Conservation (phyloP, 1,284 basidiomycete species). For the Cutaneotrichosporon cyanovorans region DNA sequence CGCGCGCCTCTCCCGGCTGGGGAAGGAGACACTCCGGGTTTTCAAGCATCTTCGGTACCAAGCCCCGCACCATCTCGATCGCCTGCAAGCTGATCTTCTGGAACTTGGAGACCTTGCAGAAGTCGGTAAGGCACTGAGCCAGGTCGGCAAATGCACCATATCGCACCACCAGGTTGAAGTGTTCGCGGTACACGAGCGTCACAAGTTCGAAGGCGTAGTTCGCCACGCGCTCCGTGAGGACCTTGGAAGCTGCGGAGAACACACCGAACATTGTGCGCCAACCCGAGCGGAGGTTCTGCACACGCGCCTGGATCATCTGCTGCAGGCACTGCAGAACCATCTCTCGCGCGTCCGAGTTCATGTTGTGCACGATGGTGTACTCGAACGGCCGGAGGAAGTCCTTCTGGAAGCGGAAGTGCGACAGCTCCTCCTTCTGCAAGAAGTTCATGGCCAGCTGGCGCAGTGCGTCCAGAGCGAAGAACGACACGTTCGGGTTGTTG, state of each 20-base stretch:
- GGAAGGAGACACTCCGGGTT: constrained; percentile 69
- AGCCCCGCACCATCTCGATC: constrained; percentile 88
- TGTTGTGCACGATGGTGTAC: constrained; percentile 94
- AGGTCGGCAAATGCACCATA: constrained; percentile 93
- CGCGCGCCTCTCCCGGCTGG: constrained; percentile 21
- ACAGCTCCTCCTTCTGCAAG: constrained; percentile 94
- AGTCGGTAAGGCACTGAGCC: constrained; percentile 95
- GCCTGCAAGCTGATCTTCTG: constrained; percentile 95
- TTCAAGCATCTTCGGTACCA: constrained; percentile 84
- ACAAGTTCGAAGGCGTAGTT: constrained; percentile 96
- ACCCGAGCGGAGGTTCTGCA: constrained; percentile 91
- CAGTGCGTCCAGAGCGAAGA: constrained; percentile 96
- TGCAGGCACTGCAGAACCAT: constrained; percentile 98
- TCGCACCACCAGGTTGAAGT: constrained; percentile 82
- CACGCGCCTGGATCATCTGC: constrained; percentile 96
- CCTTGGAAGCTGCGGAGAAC: constrained; percentile 90
- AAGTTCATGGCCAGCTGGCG: constrained; percentile 98
- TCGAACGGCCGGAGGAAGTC: constrained; percentile 98
- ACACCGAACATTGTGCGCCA: constrained; percentile 99
- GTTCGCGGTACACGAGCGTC: constrained; percentile 78
- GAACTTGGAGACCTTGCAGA: constrained; percentile 97
- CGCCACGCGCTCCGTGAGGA: constrained; percentile 90
- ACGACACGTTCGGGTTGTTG: constrained; percentile 91
- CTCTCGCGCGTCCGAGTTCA: constrained; percentile 89
- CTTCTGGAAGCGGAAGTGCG: constrained; percentile 99